phyloP scores from a whole-genome alignment of 1,284 basidiomycete genomes.

The Neonothopanus nambi region DNA sequence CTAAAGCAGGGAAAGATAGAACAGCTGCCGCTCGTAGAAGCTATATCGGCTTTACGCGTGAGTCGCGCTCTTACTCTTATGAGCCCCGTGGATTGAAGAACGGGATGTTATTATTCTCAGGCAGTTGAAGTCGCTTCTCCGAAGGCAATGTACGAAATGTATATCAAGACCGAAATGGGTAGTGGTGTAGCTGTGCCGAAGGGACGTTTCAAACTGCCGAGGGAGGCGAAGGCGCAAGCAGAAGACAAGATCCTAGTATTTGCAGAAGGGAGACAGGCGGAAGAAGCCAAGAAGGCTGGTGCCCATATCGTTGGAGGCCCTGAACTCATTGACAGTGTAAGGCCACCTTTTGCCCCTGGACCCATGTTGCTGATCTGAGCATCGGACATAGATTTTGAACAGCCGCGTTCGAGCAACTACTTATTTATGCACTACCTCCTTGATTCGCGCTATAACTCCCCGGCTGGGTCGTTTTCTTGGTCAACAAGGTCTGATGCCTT shows the following conservation, averaged over 20 bases:
- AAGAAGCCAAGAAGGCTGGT: constrained; percentile 79
- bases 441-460: constrained; percentile 79
- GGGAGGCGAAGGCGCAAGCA: constrained; percentile 71
- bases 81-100: constrained; percentile 1
- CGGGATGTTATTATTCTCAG: constrained; percentile 36
- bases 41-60: constrained; percentile 69
- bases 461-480: constrained; percentile 89
- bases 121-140: constrained; percentile 80
- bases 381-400: constrained; percentile 54
- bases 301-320: constrained; percentile 85
- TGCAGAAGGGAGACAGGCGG: constrained; percentile 75
- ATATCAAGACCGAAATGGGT: constrained; percentile 75
- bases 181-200: constrained; percentile 72
- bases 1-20: constrained; percentile 48
- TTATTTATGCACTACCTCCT: constrained; percentile 80
- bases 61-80: constrained; percentile 27
- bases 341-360: constrained; percentile 29
- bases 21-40: constrained; percentile 63
- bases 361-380: background rate
- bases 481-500: constrained; percentile 95
- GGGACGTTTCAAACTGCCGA: constrained; percentile 44
- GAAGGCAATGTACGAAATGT: constrained; percentile 76
- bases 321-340: constrained; percentile 79
- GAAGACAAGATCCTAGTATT: constrained; percentile 86
- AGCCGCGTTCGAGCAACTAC: constrained; percentile 76